Evolutionary conservation across 495 filamentous ascomycete genomes (phyloP), one percentile per base, ranked within the genome.

Genomic region (Neurospora tetrasperma): DNA sequence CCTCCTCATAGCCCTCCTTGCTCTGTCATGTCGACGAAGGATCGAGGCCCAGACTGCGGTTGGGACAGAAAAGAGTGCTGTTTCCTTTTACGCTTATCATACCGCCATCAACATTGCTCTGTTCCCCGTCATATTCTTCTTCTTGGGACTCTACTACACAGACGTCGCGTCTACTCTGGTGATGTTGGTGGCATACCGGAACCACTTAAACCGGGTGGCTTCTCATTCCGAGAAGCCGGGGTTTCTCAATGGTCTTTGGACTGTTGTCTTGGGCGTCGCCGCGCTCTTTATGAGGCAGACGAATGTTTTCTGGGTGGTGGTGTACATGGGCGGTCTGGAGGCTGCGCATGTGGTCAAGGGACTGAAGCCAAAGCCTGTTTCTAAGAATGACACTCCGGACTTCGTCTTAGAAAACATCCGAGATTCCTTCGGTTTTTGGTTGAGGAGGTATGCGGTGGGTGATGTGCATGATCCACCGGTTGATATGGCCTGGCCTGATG

Each of bases 71-170:
- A 71, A 6, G 71, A 69, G 18, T 6, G 5, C 68, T 14, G 41
- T 76, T 9, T 82, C 81, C 1, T 43, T 73, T 2, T 79, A 81
- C 74, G 69, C 84, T 0, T 76, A 78, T n/a, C 91, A 93, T 81
- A 88, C 88, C 0, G 92, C 90, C 5, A 70, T 96, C 75, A 98
- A 97, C 77, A 88, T 97, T 66, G 89, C 89, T 70, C 83, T 97
- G 5, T 97, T 98, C 76, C 96, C 96, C 11, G 89, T 92, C 6
- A 78, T 98, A 2, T 98, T 97, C 84, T 98, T 98, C 85, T 98
- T 99, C 81, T 95, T 93, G 0, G 93, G 87, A 0, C 82, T 99
- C 20, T 98, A 95, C 79, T 99, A 99, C 79, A 99, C 96, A 10
- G 96, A 99, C 83, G 88, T 97, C 0, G 78, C 85, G 42, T 91